Conservation (phyloP, 1,284 basidiomycete species). For the Puccinia coronata region DNA sequence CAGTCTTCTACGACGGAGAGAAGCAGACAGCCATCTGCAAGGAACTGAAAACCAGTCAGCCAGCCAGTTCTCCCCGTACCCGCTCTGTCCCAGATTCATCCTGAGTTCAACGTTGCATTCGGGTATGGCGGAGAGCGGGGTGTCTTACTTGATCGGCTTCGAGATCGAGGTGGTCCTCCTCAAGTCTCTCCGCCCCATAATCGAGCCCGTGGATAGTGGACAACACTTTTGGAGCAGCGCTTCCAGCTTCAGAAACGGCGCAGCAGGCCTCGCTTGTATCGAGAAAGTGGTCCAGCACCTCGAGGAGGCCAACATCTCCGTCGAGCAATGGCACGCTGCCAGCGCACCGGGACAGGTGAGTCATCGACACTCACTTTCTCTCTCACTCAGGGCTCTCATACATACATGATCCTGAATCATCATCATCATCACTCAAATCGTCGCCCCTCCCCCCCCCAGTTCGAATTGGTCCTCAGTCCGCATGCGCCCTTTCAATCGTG, state of each 20-base stretch:
- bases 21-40: slow-evolving; percentile 20
- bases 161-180: slow-evolving; percentile 46
- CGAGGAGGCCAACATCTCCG: slow-evolving; percentile 25
- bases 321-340: slow-evolving; percentile 47
- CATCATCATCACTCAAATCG: slow-evolving; percentile 14
- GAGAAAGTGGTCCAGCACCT: slow-evolving; percentile 34
- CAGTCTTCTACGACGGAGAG: slow-evolving; percentile 32
- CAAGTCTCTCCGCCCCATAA: slow-evolving; percentile 26
- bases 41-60: not conserved
- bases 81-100: slow-evolving; percentile 48
- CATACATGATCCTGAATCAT: slow-evolving; percentile 2
- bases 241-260: slow-evolving; percentile 34
- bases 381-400: not conserved
- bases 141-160: slow-evolving; percentile 47
- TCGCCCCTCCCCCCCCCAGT: slow-evolving; percentile 23
- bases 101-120: slow-evolving; percentile 46
- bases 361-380: not conserved
- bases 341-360: slow-evolving; percentile 40
- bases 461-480: slow-evolving; percentile 42
- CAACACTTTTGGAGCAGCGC: slow-evolving; percentile 43
- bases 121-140: slow-evolving; percentile 38
- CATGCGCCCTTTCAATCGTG: slow-evolving; percentile 47
- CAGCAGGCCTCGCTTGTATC: slow-evolving; percentile 31
- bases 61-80: slow-evolving; percentile 37
- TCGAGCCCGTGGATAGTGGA: slow-evolving; percentile 20